Evolutionary conservation across 1,284 basidiomycete species (phyloP), one percentile per base, ranked within the genome.

Genomic region (Trichosporon inkin): DNA sequence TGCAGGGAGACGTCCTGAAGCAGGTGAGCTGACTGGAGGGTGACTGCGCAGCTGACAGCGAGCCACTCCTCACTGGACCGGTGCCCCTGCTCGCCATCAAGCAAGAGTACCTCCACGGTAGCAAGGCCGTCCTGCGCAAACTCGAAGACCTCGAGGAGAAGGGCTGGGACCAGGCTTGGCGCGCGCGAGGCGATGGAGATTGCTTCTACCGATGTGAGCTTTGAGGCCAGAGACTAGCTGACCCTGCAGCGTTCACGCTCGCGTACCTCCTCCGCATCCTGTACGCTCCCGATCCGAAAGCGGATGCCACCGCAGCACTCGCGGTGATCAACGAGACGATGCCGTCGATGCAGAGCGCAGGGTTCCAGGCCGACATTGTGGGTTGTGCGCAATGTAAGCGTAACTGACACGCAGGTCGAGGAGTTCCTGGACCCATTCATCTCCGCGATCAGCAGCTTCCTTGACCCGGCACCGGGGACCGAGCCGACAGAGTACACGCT

Each of bases 121-220:
- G 70, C 1, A 75, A 77, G 2, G 71, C 79, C 10, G 88, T 90
- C 67, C 71, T 87, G 10, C 79, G 82, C 59, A 88, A 81, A 67
- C 86, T 92, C 61, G 83, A 88, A 67, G 85, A 83, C 77, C 66
- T 81, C 70, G 87, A 68, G 74, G 78, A 61, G 62, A 68, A 66
- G 71, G 88, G 88, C 1, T 90, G 84, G 78, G 79, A 80, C 39
- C 79, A 79, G 24, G 80, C 92, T 51, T 82, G 88, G 70, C 80
- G 88, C 52, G 84, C 88, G 0, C 82, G 85, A 78, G 89, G 90
- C 74, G 75, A 75, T 75, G 88, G 88, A 0, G 86, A 90, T 74
- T 90, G 88, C 70, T 89, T 89, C 73, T 90, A 89, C 73, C 80
- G 88, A 80, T 86, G 88, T 88, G 61, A 80, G 77, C 73, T 67